These are phyloP conservation scores for Boletus barrowsii DNA, from an alignment of 768 basidiomycete genomes.

Conservation along the genomic window DNA sequence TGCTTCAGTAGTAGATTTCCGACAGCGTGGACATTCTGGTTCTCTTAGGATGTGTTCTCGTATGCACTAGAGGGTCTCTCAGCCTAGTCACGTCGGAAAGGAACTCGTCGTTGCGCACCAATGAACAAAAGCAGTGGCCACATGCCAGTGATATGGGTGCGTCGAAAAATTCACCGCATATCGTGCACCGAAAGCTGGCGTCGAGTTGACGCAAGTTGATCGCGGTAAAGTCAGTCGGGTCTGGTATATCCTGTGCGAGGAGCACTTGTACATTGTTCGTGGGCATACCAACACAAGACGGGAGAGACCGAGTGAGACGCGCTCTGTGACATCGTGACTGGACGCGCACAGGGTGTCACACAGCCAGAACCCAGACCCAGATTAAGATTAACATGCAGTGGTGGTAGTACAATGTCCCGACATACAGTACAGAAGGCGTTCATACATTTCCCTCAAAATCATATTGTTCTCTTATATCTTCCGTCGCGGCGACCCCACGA, in stretches of 20 bases:
- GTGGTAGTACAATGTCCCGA: constrained; percentile 27
- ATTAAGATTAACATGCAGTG: constrained; percentile 8
- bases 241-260: constrained; percentile 42
- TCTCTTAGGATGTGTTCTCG: constrained; percentile 54
- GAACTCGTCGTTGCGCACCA: constrained; percentile 42
- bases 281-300: constrained; percentile 14
- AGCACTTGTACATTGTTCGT: constrained; percentile 29
- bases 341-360: constrained; percentile 23
- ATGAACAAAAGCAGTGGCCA: constrained; percentile 81
- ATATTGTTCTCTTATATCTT: constrained; percentile 39
- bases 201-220: constrained; percentile 65
- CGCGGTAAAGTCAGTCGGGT: constrained; percentile 69
- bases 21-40: constrained; percentile 72
- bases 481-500: constrained; percentile 48
- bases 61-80: constrained; percentile 54
- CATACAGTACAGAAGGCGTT: constrained; percentile 12
- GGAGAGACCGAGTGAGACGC: background rate
- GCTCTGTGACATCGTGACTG: constrained; percentile 23
- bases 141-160: constrained; percentile 72
- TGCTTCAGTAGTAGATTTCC: constrained; percentile 54
- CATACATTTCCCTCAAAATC: constrained; percentile 41
- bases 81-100: constrained; percentile 1
- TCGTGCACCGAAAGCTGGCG: constrained; percentile 63
- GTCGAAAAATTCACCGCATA: constrained; percentile 71
- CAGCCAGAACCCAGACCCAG: background rate